These are phyloP conservation scores for Paramecium primaurelia DNA, from an alignment of 73 alveolate species.

Conservation along the genomic window DNA sequence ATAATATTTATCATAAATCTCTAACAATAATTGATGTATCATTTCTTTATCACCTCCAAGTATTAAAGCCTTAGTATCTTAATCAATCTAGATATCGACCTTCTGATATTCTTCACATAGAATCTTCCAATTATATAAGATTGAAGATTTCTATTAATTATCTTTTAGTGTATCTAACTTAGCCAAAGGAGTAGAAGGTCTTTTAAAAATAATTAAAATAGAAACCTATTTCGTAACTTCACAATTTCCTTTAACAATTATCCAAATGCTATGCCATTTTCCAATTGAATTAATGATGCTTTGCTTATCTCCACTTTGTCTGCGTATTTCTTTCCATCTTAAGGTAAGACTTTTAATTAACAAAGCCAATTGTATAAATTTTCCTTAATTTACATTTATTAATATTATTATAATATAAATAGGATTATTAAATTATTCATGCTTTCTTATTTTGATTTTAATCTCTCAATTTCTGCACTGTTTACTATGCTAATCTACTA, in stretches of 20 bases:
- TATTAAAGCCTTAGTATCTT: constrained; percentile 67
- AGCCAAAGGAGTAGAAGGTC: constrained; percentile 61
- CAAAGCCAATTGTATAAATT: constrained; percentile 49
- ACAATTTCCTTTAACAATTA: constrained; percentile 38
- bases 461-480: not conserved
- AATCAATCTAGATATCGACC: constrained; percentile 69
- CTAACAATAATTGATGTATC: constrained; percentile 49
- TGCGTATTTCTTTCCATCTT: constrained; percentile 54
- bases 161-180: constrained; percentile 64
- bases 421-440: not conserved
- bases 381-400: constrained; percentile 51
- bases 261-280: constrained; percentile 56
- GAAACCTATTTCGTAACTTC: constrained; percentile 50
- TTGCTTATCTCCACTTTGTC: constrained; percentile 47
- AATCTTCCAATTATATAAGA: constrained; percentile 81
- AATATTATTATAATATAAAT: not conserved
- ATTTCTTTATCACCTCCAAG: constrained; percentile 66
- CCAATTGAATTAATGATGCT: constrained; percentile 14
- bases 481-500: not conserved
- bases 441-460: not conserved
- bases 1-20: constrained; percentile 20
- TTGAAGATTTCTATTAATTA: constrained; percentile 61
- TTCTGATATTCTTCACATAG: constrained; percentile 65
- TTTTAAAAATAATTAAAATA: not conserved
- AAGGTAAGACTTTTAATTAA: not conserved